Percentiles rank a stretch among this genome's conserved stretches.
Evolutionary conservation across 2,329 filamentous ascomycete genomes (phyloP).

Genomic region (Calonectria leucothoes): DNA sequence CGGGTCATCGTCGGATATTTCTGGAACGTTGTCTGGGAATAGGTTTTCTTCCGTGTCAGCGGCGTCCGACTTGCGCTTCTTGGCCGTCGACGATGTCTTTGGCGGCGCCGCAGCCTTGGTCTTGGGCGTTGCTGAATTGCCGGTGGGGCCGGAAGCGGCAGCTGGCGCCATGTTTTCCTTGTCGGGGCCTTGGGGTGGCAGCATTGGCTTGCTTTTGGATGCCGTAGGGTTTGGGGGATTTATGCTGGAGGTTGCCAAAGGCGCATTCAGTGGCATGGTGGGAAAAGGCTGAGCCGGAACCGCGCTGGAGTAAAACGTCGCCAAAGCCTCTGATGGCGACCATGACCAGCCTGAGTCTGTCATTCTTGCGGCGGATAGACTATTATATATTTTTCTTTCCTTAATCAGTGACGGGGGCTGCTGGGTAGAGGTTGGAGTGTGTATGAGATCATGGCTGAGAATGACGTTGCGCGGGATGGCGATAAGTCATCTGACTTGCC

Average conservation of each 20-base stretch:
- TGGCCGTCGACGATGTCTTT: conserved; percentile 13
- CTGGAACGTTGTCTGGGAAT: conserved; percentile 32
- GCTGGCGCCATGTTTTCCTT: conserved; percentile 8
- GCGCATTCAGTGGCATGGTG: background rate
- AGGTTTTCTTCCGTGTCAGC: conserved; percentile 28
- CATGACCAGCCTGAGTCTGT: conserved; percentile 9
- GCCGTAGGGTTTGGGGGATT: background rate
- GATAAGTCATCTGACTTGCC: background rate
- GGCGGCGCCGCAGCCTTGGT: background rate
- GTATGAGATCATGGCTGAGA: background rate
- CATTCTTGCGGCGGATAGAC: background rate
- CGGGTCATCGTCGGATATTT: conserved; percentile 34
- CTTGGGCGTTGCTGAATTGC: background rate
- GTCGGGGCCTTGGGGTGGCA: background rate
- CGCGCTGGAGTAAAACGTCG: background rate
- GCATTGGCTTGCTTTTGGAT: background rate
- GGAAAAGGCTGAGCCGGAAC: background rate
- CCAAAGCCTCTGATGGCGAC: background rate
- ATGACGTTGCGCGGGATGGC: background rate
- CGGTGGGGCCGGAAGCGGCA: background rate
- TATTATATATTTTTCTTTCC: background rate
- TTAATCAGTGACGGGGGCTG: background rate
- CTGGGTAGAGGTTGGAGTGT: background rate
- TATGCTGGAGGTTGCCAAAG: background rate
- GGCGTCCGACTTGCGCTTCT: conserved; percentile 39